These are phyloP conservation scores for Davidsoniella virescens DNA, from an alignment of 2,329 filamentous ascomycete genomes.

Conservation along the genomic window DNA sequence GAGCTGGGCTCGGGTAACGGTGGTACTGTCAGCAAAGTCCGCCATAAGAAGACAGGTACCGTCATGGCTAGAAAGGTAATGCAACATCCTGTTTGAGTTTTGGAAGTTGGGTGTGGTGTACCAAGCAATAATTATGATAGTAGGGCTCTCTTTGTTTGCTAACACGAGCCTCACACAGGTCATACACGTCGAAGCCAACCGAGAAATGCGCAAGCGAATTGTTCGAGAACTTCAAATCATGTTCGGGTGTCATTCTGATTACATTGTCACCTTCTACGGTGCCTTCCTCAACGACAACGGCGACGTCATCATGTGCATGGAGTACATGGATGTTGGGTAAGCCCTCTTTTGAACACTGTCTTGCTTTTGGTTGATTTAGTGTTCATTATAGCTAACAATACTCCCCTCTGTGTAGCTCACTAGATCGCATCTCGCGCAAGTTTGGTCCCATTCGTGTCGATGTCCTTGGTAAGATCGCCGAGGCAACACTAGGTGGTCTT, in stretches of 20 bases:
- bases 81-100: background rate
- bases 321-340: slow-evolving; percentile 98
- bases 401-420: slow-evolving; percentile 42
- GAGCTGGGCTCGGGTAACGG: slow-evolving; percentile 93
- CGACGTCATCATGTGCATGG: slow-evolving; percentile 99
- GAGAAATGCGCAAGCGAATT: slow-evolving; percentile 91
- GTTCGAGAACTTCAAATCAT: slow-evolving; percentile 95
- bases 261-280: slow-evolving; percentile 95
- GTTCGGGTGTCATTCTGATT: slow-evolving; percentile 91
- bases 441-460: slow-evolving; percentile 93
- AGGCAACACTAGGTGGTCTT: slow-evolving; percentile 81
- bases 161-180: slow-evolving; percentile 40
- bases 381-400: background rate
- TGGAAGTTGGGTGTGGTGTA: background rate
- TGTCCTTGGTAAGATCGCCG: slow-evolving; percentile 92
- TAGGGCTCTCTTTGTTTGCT: background rate
- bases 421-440: slow-evolving; percentile 84
- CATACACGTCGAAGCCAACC: slow-evolving; percentile 96
- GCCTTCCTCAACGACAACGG: slow-evolving; percentile 93
- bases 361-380: background rate
- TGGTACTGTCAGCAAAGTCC: slow-evolving; percentile 95
- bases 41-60: slow-evolving; percentile 84
- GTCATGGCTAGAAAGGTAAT: slow-evolving; percentile 93
- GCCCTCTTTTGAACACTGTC: slow-evolving; percentile 20
- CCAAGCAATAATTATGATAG: no score